These are phyloP conservation scores for Tetrapisispora pingtungensis DNA, from an alignment of 805 yeast genomes.

Conservation along the genomic window DNA sequence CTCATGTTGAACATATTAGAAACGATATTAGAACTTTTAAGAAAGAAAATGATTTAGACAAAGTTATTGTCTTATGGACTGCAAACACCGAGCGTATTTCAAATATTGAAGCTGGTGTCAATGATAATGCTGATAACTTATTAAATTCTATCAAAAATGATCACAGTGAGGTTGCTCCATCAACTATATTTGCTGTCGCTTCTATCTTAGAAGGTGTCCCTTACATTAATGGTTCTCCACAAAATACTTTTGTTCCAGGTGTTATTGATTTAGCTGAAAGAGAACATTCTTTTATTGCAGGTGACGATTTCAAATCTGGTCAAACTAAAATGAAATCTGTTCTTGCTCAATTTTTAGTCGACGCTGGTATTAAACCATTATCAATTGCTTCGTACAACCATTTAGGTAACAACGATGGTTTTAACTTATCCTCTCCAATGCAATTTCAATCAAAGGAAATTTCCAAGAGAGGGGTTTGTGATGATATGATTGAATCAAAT, in stretches of 20 bases:
- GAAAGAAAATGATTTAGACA: slow-evolving; percentile 59
- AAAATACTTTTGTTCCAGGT: slow-evolving; percentile 95
- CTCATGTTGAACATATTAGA: slow-evolving; percentile 79
- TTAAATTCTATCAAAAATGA: slow-evolving; percentile 62
- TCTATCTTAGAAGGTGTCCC: slow-evolving; percentile 80
- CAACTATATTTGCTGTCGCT: slow-evolving; percentile 91
- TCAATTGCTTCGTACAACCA: slow-evolving; percentile 95
- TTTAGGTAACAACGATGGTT: slow-evolving; percentile 94
- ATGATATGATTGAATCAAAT: slow-evolving; percentile 86
- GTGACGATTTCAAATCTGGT: slow-evolving; percentile 95
- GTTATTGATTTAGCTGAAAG: slow-evolving; percentile 80
- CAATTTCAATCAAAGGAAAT: slow-evolving; percentile 95
- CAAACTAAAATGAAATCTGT: slow-evolving; percentile 96
- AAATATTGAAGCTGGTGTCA: slow-evolving; percentile 65
- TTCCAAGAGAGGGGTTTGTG: slow-evolving; percentile 85
- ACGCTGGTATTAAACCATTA: slow-evolving; percentile 92
- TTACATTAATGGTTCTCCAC: slow-evolving; percentile 94
- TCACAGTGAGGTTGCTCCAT: slow-evolving; percentile 81
- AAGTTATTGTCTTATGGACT: slow-evolving; percentile 88
- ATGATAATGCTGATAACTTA: slow-evolving; percentile 79
- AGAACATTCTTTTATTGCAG: slow-evolving; percentile 73
- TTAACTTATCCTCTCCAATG: slow-evolving; percentile 78
- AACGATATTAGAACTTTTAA: slow-evolving; percentile 75
- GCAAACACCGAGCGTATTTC: slow-evolving; percentile 95
- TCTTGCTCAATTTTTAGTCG: slow-evolving; percentile 88